These are phyloP conservation scores for Linum trigynum DNA, from an alignment of 345 rosid species.

Conservation along the genomic window DNA sequence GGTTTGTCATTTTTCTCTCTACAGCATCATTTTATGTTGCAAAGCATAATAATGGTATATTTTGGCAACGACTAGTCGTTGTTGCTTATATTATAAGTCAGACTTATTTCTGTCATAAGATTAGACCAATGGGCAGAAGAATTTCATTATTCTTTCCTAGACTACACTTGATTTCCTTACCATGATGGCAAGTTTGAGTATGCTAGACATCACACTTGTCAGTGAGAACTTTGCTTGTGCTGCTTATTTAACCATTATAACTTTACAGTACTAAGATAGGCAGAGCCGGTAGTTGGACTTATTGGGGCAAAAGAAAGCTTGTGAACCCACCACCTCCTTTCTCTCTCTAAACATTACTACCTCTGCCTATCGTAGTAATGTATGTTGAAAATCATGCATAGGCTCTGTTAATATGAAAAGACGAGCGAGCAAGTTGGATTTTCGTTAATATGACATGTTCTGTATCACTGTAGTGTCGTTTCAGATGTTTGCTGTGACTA, in stretches of 20 bases:
- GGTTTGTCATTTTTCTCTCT: conserved; percentile 36
- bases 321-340: too few species aligned
- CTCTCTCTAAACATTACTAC: too few species aligned
- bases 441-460: not conserved
- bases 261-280: not conserved
- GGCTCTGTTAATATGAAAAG: not conserved
- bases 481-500: not conserved
- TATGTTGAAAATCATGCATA: too few species aligned
- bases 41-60: too few species aligned
- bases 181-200: not conserved
- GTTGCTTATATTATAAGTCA: not conserved
- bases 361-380: too few species aligned
- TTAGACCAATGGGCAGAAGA: not conserved
- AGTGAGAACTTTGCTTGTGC: not conserved
- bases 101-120: not conserved
- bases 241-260: not conserved
- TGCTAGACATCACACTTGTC: not conserved
- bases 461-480: not conserved
- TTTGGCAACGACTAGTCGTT: not conserved
- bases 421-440: not conserved
- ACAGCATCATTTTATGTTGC: conserved; percentile 7
- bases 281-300: not conserved
- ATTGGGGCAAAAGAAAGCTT: too few species aligned
- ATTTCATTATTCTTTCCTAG: not conserved
- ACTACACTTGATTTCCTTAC: not conserved